A percentile compares a stretch with the other conserved stretches of the same genome.
phyloP scores from a whole-genome alignment of 495 filamentous ascomycete genomes.

The Penicillium robsamsonii region DNA sequence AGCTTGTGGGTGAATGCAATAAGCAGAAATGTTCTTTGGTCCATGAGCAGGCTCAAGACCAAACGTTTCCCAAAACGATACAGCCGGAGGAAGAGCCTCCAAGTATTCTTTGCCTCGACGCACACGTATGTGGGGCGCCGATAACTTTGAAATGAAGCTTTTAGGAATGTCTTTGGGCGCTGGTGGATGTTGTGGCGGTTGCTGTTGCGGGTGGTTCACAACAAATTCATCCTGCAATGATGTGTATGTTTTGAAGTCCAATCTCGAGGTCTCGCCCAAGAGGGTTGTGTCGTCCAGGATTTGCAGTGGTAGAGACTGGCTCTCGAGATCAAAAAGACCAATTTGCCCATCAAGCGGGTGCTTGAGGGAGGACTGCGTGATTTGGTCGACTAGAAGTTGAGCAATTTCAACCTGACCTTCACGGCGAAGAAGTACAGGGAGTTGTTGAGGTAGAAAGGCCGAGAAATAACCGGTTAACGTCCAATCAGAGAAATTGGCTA shows the following conservation, averaged over 20 bases:
- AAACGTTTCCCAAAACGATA: constrained; percentile 89
- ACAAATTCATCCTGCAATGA: constrained; percentile 35
- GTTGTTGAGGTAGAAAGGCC: constrained; percentile 30
- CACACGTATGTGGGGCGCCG: constrained; percentile 71
- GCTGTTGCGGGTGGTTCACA: constrained; percentile 15
- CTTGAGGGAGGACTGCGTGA: constrained; percentile 47
- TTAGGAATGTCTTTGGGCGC: constrained; percentile 32
- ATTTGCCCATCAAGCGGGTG: constrained; percentile 35
- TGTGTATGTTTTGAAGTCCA: constrained; percentile 41
- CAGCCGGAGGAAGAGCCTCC: constrained; percentile 73
- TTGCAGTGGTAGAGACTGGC: constrained; percentile 24
- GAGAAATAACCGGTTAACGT: constrained; percentile 45
- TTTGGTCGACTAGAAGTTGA: constrained; percentile 49
- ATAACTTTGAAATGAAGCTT: constrained; percentile 35
- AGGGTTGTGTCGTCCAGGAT: constrained; percentile 32
- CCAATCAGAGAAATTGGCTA: constrained; percentile 49
- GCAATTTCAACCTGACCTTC: constrained; percentile 46
- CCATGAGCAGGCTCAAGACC: constrained; percentile 77
- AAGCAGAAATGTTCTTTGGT: constrained; percentile 71
- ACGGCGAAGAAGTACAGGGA: constrained; percentile 33
- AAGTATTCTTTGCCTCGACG: constrained; percentile 70
- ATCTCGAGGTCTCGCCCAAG: constrained; percentile 32
- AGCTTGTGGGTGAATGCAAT: constrained; percentile 73
- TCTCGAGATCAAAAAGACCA: constrained; percentile 33
- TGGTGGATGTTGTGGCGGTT: background rate